These are phyloP conservation scores for Pseudopyrenochaeta lycopersici DNA, from an alignment of 2,329 filamentous ascomycete genomes.

Conservation along the genomic window DNA sequence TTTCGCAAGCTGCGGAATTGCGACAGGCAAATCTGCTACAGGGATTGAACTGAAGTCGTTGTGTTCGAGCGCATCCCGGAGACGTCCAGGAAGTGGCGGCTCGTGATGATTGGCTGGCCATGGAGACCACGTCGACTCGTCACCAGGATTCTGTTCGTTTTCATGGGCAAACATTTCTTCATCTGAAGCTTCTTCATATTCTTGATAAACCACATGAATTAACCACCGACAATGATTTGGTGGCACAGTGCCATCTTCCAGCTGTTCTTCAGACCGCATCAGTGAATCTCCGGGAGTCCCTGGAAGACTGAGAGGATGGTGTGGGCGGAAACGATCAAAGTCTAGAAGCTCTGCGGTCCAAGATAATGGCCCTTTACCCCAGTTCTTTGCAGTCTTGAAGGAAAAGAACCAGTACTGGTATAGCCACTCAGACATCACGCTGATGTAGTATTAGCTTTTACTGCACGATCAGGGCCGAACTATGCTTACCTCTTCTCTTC, in stretches of 20 bases:
- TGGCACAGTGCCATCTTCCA: conserved; percentile 3
- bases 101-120: conserved; percentile 11
- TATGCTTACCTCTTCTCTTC: conserved; percentile 30
- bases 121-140: conserved; percentile 17
- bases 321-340: conserved; percentile 2
- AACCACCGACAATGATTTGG: conserved; percentile 22
- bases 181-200: conserved; percentile 1
- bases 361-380: conserved; percentile 19
- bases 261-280: neutral
- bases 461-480: neutral
- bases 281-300: conserved; percentile 5
- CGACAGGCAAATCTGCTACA: conserved; percentile 14
- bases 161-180: neutral
- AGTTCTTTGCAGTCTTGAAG: conserved; percentile 24
- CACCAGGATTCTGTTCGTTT: conserved; percentile 7
- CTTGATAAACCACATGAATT: conserved; percentile 13
- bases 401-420: conserved; percentile 47
- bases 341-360: conserved; percentile 33
- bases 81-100: conserved; percentile 8
- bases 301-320: conserved; percentile 1
- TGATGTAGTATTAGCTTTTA: conserved; percentile 14
- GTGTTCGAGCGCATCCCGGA: conserved; percentile 21
- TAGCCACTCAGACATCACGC: conserved; percentile 36
- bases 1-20: conserved; percentile 18
- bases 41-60: conserved; percentile 36